Evolutionary conservation across 352 stramenopile species (phyloP), one percentile per base, ranked within the genome.

Genomic region (Thalassiosira ordinaria): DNA sequence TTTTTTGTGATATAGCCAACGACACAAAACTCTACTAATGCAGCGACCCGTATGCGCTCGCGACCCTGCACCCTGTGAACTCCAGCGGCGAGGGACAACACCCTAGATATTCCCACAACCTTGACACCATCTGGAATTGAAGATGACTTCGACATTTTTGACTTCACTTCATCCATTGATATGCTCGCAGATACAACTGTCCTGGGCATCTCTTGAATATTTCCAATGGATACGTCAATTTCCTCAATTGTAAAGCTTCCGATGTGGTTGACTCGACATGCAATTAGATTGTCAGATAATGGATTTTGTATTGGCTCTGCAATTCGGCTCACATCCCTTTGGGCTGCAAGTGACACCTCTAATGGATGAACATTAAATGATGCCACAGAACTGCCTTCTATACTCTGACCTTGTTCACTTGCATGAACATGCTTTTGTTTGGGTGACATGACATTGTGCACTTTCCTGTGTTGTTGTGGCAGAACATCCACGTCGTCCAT

Each of bases 281-380:
- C 33, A 60, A 94, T 91, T 0, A 89, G 16, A 74, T 92, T 94
- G 31, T 84, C 85, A 56, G 69, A 88, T 4, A 89, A 55, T 24
- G 86, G 89, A 85, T 93, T 93, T 35, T 65, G 52, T 6, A 78
- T 76, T 41, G 87, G 87, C 37, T 61, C 35, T 14, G 78, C 53
- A 55, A 68, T 56, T 6, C 46, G 14, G 22, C 31, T 26, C 18
- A 31, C 22, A 18, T 55, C 41, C 35, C 52, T 22, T 20, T 35
- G 20, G 2, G 52, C 0, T 2, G n/a, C 64, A 44, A 68, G 73
- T 11, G 37, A 33, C n/a, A 80, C 24, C 2, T 78, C 29, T 13
- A 81, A 27, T 29, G 49, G 49, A 8, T 44, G 35, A 8, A 81
- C 47, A 18, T 26, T 56, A 44, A 86, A 86, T n/a, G 70, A 75